A percentile compares a stretch with the other conserved stretches of the same genome.
Evolutionary conservation across 2,329 filamentous ascomycete species (phyloP).

Genomic region (Colletotrichum sidae): DNA sequence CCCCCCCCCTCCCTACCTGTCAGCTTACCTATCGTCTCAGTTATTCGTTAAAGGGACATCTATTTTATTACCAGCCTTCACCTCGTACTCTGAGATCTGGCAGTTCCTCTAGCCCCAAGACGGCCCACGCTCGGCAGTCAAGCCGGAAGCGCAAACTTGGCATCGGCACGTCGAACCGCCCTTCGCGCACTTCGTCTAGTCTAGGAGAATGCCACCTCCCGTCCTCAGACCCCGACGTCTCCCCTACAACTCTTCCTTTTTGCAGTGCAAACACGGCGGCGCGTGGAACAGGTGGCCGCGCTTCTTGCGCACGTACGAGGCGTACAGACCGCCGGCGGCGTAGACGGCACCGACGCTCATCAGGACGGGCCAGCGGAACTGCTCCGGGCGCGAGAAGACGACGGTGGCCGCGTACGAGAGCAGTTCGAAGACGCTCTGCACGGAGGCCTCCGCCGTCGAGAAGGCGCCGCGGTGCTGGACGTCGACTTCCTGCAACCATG

Average conservation of each 20-base stretch:
- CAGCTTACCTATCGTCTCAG: too few relatives aligned
- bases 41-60: too few relatives aligned
- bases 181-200: too few relatives aligned
- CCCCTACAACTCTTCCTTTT: slow-evolving; percentile 2
- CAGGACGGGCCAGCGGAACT: slow-evolving; percentile 20
- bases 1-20: too few relatives aligned
- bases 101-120: not conserved
- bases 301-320: slow-evolving; percentile 45
- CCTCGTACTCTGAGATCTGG: not conserved
- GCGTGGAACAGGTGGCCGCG: slow-evolving; percentile 49
- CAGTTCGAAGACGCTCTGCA: slow-evolving; percentile 17
- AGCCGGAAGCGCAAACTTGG: slow-evolving; percentile 6
- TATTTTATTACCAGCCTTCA: too few relatives aligned
- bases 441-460: slow-evolving; percentile 18
- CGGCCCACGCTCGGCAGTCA: slow-evolving; percentile 10
- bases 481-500: slow-evolving; percentile 1
- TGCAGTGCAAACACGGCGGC: slow-evolving; percentile 25
- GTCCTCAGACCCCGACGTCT: not conserved
- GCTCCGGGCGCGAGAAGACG: slow-evolving; percentile 14
- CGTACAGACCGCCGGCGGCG: slow-evolving; percentile 43
- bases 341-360: slow-evolving; percentile 12
- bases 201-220: not conserved
- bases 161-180: not conserved
- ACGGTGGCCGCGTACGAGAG: slow-evolving; percentile 19
- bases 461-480: slow-evolving; percentile 17